Conservation (phyloP, 768 basidiomycete species). For the Piloderma croceum region DNA sequence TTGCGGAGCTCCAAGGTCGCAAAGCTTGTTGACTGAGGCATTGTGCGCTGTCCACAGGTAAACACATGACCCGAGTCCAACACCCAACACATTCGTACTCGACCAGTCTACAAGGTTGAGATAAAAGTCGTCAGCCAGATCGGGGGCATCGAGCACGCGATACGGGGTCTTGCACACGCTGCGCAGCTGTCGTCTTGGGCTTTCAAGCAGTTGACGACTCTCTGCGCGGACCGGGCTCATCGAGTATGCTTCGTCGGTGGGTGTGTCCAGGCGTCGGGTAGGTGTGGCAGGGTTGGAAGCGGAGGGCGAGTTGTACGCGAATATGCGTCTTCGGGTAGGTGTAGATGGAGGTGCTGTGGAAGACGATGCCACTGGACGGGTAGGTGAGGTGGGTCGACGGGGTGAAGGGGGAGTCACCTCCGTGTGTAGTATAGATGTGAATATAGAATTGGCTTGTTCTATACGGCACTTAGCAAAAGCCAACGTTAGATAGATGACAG, state of each 20-base stretch:
- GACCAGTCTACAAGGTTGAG: conserved; percentile 98
- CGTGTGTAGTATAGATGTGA: conserved; percentile 68
- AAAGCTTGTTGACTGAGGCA: conserved; percentile 86
- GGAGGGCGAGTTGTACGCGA: conserved; percentile 63
- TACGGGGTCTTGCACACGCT: conserved; percentile 93
- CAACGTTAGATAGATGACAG: conserved; percentile 26
- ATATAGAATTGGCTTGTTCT: conserved; percentile 85
- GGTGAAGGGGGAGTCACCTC: conserved; percentile 74
- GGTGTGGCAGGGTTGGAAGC: conserved; percentile 53
- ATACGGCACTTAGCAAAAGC: conserved; percentile 22
- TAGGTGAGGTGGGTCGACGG: conserved; percentile 56
- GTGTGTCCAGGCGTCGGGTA: conserved; percentile 64
- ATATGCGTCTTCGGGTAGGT: conserved; percentile 53
- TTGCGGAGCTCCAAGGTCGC: conserved; percentile 58
- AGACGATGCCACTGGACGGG: conserved; percentile 39
- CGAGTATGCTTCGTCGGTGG: conserved; percentile 84
- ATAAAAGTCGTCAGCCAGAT: conserved; percentile 97
- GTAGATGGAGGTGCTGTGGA: conserved; percentile 39
- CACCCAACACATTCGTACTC: conserved; percentile 89
- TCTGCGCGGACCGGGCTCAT: conserved; percentile 85
- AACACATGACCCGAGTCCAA: conserved; percentile 86
- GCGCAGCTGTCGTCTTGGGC: conserved; percentile 74
- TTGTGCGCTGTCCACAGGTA: conserved; percentile 98
- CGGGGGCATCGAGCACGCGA: conserved; percentile 94
- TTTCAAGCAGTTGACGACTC: conserved; percentile 76